Conservation (phyloP, 805 yeast species). For the Phaffomyces opuntiae region DNA sequence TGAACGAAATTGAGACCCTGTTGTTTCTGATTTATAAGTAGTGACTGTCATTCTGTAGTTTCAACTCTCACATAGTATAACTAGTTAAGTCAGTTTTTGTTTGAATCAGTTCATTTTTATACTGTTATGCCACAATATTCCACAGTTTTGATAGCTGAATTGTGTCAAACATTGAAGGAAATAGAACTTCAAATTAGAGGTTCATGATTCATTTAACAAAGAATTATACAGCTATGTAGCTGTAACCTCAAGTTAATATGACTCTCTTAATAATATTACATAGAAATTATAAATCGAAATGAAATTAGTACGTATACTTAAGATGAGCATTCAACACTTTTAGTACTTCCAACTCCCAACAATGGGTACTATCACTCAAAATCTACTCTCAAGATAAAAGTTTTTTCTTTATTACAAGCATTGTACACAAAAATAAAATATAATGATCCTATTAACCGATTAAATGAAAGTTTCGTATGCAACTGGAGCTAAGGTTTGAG, state of each 20-base stretch:
- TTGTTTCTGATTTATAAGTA: conserved; percentile 9
- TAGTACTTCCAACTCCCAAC: too few species aligned
- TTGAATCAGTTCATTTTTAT: not conserved
- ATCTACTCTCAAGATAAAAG: not conserved
- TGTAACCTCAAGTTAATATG: too few species aligned
- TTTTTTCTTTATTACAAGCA: conserved; percentile 4
- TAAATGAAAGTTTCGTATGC: conserved; percentile 99
- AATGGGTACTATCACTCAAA: too few species aligned
- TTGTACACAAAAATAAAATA: conserved; percentile 20
- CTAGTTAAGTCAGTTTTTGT: not conserved
- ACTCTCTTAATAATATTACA: too few species aligned
- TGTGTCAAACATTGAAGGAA: too few species aligned
- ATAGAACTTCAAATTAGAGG: not conserved
- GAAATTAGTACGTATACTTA: too few species aligned
- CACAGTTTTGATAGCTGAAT: not conserved
- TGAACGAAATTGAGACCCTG: conserved; percentile 9
- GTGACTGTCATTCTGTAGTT: conserved; percentile 4
- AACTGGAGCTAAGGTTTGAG: conserved; percentile 98
- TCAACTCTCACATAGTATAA: too few species aligned
- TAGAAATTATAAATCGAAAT: too few species aligned
- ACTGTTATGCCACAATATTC: not conserved
- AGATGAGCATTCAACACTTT: too few species aligned
- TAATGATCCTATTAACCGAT: conserved; percentile 24
- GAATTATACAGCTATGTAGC: too few species aligned
- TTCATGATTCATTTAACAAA: too few species aligned